Percentiles rank a stretch among this genome's conserved stretches.
Evolutionary conservation across 192 early-diverging fungal species (phyloP).

Genomic region (Coemansia sp.): DNA sequence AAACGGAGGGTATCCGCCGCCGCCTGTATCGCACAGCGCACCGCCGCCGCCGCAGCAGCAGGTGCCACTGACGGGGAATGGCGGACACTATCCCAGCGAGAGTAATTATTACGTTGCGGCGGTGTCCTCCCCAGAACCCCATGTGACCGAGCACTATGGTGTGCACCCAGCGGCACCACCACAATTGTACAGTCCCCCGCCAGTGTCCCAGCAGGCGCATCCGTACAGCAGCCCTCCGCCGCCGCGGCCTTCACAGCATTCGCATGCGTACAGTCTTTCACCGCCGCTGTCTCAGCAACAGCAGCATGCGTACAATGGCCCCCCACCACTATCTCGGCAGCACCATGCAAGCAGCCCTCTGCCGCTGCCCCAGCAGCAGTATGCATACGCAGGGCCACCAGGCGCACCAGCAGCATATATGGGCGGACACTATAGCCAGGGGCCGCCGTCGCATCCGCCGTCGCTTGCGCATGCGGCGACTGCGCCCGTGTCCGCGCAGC

Average conservation of each 20-base stretch:
- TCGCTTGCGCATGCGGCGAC: too few species aligned
- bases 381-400: slow-evolving; percentile 5
- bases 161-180: slow-evolving; percentile 7
- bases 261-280: background rate
- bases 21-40: slow-evolving; percentile 2
- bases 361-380: slow-evolving; percentile 8
- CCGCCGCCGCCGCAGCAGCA: slow-evolving; percentile 3
- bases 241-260: background rate
- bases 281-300: slow-evolving; percentile 4
- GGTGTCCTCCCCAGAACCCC: background rate
- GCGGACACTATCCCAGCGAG: background rate
- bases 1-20: slow-evolving; percentile 4
- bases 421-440: too few species aligned
- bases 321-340: background rate
- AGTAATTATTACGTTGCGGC: too few species aligned
- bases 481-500: too few species aligned
- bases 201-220: background rate
- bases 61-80: background rate
- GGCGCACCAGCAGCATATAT: slow-evolving; percentile 1
- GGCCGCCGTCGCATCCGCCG: too few species aligned
- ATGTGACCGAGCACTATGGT: slow-evolving; percentile 14
- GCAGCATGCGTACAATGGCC: background rate
- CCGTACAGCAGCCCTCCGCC: background rate
- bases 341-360: slow-evolving; percentile 1
- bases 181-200: slow-evolving; percentile 4